These are phyloP conservation scores for Capsicum baccatum DNA, from an alignment of 257 asterid genomes.

Conservation along the genomic window DNA sequence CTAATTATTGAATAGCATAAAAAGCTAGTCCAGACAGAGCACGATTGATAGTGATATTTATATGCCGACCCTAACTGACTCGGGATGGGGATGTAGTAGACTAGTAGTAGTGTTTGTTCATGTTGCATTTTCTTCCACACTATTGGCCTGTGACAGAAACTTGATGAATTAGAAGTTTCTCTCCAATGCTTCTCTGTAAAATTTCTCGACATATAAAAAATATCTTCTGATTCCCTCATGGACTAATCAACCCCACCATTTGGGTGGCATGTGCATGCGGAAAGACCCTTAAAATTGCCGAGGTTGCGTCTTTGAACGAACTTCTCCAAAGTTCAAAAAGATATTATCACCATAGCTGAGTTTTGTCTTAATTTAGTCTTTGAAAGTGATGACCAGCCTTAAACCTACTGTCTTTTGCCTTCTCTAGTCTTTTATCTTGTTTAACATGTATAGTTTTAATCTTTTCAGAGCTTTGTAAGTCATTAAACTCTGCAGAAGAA, in stretches of 20 bases:
- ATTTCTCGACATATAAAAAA: neutral
- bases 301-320: neutral
- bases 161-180: neutral
- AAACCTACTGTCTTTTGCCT: conserved; percentile 17
- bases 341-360: neutral
- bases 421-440: neutral
- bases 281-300: neutral
- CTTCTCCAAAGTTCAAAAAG: conserved; percentile 9
- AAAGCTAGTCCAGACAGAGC: neutral
- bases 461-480: conserved; percentile 77
- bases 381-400: conserved; percentile 22
- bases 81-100: neutral
- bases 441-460: conserved; percentile 19
- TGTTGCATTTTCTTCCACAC: neutral
- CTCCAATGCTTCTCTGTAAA: neutral
- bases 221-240: neutral
- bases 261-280: neutral
- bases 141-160: conserved; percentile 9
- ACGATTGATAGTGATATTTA: neutral
- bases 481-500: conserved; percentile 45
- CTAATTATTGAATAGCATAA: neutral
- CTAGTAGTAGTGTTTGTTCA: neutral
- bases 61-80: neutral
- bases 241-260: neutral
- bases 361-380: conserved; percentile 17